Conservation (phyloP, 2,329 filamentous ascomycete species). For the Trichophyton mentagrophytes region DNA sequence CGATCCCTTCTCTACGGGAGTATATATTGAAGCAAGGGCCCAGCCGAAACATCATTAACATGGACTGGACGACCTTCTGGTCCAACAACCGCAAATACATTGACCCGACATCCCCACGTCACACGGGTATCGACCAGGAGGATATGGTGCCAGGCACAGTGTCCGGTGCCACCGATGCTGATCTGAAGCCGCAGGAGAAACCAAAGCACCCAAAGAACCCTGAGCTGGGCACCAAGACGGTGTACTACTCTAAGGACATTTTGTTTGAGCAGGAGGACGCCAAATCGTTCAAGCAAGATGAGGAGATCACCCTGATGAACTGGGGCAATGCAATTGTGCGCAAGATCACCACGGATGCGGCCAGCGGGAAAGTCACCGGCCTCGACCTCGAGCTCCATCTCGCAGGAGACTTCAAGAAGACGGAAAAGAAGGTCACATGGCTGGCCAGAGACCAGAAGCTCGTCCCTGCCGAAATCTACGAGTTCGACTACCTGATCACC, state of each 20-base stretch:
- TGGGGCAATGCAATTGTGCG: slow-evolving; percentile 58
- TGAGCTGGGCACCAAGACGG: slow-evolving; percentile 22
- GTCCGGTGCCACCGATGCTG: slow-evolving; percentile 33
- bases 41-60: slow-evolving; percentile 29
- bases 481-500: slow-evolving; percentile 89
- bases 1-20: slow-evolving; percentile 22
- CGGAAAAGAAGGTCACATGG: slow-evolving; percentile 95
- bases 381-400: slow-evolving; percentile 81
- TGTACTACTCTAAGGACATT: slow-evolving; percentile 20
- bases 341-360: slow-evolving; percentile 36
- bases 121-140: slow-evolving; percentile 20
- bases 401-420: slow-evolving; percentile 85
- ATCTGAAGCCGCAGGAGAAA: slow-evolving; percentile 40
- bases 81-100: slow-evolving; percentile 59
- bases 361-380: slow-evolving; percentile 48
- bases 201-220: slow-evolving; percentile 23
- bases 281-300: slow-evolving; percentile 20
- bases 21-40: slow-evolving; percentile 32
- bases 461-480: slow-evolving; percentile 71
- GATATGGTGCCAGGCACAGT: slow-evolving; percentile 29
- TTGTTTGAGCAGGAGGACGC: slow-evolving; percentile 24
- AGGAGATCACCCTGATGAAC: slow-evolving; percentile 33
- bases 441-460: slow-evolving; percentile 65
- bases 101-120: slow-evolving; percentile 40
- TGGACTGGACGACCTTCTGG: slow-evolving; percentile 32